A percentile compares a stretch with the other conserved stretches of the same genome.
Evolutionary conservation across 2,329 filamentous ascomycete species (phyloP).

Genomic region (Colletotrichum aenigma): DNA sequence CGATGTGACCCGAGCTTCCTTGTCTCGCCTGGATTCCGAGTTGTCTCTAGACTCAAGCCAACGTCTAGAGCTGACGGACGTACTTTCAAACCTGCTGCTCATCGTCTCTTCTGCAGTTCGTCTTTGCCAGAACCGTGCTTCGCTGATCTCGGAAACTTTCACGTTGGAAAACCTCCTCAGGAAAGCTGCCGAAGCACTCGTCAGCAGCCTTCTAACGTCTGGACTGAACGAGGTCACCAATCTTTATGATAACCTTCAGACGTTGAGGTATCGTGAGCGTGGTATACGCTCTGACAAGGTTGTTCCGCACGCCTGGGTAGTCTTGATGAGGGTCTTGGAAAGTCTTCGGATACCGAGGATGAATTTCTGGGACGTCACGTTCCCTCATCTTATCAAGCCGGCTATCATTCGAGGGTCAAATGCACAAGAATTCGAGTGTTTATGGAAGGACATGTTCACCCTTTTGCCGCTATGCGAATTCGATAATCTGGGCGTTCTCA

Average conservation of each 20-base stretch:
- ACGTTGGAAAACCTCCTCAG: slow-evolving; percentile 55
- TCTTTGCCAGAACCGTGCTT: slow-evolving; percentile 43
- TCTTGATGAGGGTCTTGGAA: slow-evolving; percentile 59
- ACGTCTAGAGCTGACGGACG: slow-evolving; percentile 35
- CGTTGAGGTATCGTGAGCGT: slow-evolving; percentile 47
- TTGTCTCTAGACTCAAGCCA: slow-evolving; percentile 18
- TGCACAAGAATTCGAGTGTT: slow-evolving; percentile 53
- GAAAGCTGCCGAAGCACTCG: slow-evolving; percentile 39
- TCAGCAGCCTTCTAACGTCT: slow-evolving; percentile 42
- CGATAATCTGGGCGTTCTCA: slow-evolving; percentile 55
- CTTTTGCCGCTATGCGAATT: slow-evolving; percentile 67
- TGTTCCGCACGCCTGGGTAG: slow-evolving; percentile 60
- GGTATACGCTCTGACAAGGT: slow-evolving; percentile 55
- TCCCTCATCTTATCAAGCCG: slow-evolving; percentile 43
- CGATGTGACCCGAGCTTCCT: slow-evolving; percentile 47
- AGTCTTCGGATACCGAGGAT: slow-evolving; percentile 52
- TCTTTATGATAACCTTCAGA: slow-evolving; percentile 54
- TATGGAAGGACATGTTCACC: slow-evolving; percentile 65
- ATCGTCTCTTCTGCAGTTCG: slow-evolving; percentile 37
- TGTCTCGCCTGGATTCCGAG: slow-evolving; percentile 30
- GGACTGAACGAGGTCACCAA: slow-evolving; percentile 48
- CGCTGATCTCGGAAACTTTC: slow-evolving; percentile 38
- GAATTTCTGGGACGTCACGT: slow-evolving; percentile 66
- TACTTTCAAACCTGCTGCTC: slow-evolving; percentile 40
- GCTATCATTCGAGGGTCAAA: slow-evolving; percentile 41